phyloP scores from a whole-genome alignment of 345 rosid genomes.

The Limnanthes douglasii region DNA sequence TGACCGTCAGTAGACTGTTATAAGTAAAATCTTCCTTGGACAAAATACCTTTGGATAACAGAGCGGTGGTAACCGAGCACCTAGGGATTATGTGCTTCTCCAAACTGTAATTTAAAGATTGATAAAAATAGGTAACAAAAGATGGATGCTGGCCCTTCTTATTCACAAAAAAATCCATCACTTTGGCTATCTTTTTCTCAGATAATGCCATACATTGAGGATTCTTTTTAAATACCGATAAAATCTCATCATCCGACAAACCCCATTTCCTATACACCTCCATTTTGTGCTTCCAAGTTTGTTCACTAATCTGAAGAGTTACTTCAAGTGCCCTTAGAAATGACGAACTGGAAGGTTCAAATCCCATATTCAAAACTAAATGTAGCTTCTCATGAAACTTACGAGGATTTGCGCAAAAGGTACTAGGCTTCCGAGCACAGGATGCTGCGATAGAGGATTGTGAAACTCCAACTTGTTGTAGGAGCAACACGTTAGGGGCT shows the following conservation, averaged over 20 bases:
- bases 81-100: conserved; percentile 16
- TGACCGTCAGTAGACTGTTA: conserved; percentile 4
- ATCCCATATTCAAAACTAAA: conserved; percentile 18
- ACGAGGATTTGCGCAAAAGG: not conserved
- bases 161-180: conserved; percentile 15
- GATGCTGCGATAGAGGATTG: conserved; percentile 1
- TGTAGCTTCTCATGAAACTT: conserved; percentile 7
- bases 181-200: conserved; percentile 12
- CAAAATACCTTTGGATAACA: conserved; percentile 12
- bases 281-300: conserved; percentile 9
- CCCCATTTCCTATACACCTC: conserved; percentile 13
- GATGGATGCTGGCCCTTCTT: conserved; percentile 15
- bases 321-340: conserved; percentile 9
- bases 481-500: conserved; percentile 3
- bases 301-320: not conserved
- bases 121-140: conserved; percentile 5
- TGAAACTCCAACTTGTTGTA: conserved; percentile 14
- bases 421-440: not conserved
- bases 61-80: conserved; percentile 13
- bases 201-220: conserved; percentile 13
- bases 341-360: conserved; percentile 5
- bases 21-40: conserved; percentile 7
- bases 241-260: conserved; percentile 9
- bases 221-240: conserved; percentile 14
- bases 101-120: conserved; percentile 6